These are phyloP conservation scores for Pseudopyrenochaeta lycopersici DNA, from an alignment of 2,329 filamentous ascomycete species.

Conservation along the genomic window DNA sequence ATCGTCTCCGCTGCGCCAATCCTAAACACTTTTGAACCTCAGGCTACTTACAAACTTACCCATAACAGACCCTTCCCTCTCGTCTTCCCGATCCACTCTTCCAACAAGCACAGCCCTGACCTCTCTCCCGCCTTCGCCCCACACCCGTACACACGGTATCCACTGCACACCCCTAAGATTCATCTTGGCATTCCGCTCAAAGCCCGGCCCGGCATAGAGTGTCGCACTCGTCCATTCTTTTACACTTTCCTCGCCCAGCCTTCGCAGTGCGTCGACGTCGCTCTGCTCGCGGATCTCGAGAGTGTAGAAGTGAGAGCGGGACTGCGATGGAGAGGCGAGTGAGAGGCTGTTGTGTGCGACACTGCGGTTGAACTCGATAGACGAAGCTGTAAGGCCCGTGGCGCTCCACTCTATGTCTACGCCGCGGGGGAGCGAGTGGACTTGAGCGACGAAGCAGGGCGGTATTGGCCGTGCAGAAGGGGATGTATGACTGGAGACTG, in stretches of 20 bases:
- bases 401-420: constrained; percentile 87
- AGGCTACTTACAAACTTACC: constrained; percentile 3
- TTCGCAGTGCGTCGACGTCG: constrained; percentile 6
- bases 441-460: constrained; percentile 77
- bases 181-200: constrained; percentile 9
- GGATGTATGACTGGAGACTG: neutral
- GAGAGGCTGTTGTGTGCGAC: neutral
- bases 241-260: constrained; percentile 4
- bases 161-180: constrained; percentile 31
- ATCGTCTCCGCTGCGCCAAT: neutral
- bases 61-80: neutral
- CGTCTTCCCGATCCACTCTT: constrained; percentile 23
- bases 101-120: constrained; percentile 36
- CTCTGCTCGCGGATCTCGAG: constrained; percentile 16
- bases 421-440: constrained; percentile 77
- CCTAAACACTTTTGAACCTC: neutral
- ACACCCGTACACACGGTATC: constrained; percentile 44
- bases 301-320: constrained; percentile 18
- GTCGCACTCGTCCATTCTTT: constrained; percentile 27
- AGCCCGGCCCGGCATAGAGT: constrained; percentile 28
- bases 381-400: constrained; percentile 59
- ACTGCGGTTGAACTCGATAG: neutral
- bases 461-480: constrained; percentile 52
- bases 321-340: neutral
- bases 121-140: constrained; percentile 36